Conservation (phyloP, 2,329 filamentous ascomycete genomes). For the Tolypocladium pustulatum region DNA sequence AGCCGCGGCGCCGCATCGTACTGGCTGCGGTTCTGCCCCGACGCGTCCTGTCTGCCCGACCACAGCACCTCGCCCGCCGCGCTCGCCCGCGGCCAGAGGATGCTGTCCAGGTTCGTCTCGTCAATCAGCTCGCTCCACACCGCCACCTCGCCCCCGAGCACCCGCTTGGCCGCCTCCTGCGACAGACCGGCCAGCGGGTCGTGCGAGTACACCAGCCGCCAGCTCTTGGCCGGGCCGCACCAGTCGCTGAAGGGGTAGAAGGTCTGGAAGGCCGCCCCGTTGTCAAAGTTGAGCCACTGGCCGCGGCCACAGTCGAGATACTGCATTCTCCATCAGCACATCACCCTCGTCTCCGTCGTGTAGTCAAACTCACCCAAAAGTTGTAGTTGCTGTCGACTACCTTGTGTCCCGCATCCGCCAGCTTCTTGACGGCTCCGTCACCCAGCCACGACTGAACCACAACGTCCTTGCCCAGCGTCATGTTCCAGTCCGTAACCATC, state of each 20-base stretch:
- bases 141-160: slow-evolving; percentile 73
- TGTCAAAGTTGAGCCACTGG: slow-evolving; percentile 64
- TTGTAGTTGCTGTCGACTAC: slow-evolving; percentile 68
- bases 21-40: slow-evolving; percentile 60
- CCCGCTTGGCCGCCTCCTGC: slow-evolving; percentile 48
- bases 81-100: slow-evolving; percentile 67
- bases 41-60: slow-evolving; percentile 58
- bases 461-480: slow-evolving; percentile 59
- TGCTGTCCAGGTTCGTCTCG: slow-evolving; percentile 59
- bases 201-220: slow-evolving; percentile 72
- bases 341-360: not conserved
- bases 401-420: slow-evolving; percentile 55
- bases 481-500: slow-evolving; percentile 68
- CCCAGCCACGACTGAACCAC: slow-evolving; percentile 74
- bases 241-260: slow-evolving; percentile 71
- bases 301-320: slow-evolving; percentile 79
- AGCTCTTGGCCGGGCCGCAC: slow-evolving; percentile 71
- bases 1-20: slow-evolving; percentile 59
- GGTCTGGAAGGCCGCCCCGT: slow-evolving; percentile 33
- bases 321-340: slow-evolving; percentile 22
- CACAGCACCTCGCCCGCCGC: slow-evolving; percentile 73
- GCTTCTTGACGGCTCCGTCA: slow-evolving; percentile 46
- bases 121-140: slow-evolving; percentile 79
- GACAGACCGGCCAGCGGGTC: slow-evolving; percentile 60
- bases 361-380: slow-evolving; percentile 50